Evolutionary conservation across 2,329 filamentous ascomycete genomes (phyloP), one percentile per base, ranked within the genome.

Genomic region (Neonectria magnoliae): DNA sequence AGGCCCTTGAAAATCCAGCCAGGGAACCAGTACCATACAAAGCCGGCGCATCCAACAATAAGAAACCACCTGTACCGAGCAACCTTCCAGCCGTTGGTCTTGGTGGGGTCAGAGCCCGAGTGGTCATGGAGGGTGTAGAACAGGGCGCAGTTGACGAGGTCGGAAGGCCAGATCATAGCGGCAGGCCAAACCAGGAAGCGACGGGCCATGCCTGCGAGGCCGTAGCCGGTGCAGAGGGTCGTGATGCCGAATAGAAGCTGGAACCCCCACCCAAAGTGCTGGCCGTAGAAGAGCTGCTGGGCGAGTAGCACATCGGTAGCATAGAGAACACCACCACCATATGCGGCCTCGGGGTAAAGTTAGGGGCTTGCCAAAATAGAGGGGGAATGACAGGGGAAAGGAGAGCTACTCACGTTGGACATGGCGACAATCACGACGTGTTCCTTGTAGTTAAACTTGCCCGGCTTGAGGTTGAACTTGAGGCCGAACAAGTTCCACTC

Each of bases 1-100:
- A 91, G 79, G 54, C 87, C 88, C 57, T 87, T 87, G 64, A 87
- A 89, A 45, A 91, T 85, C 73, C 86, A 88, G 4, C 87, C 87
- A 0, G 88, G 88, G 70, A 89, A 84, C 84, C 85, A 89, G 70
- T 88, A 88, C 85, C 86, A 85, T 41, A 83, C 74, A 63, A 83
- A 84, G 25, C 85, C 83, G 18, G 78, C 84, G 27, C 78, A 73
- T 68, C 86, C 85, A 38, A 89, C 81, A 68, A 85, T 84, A 60
- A 90, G 73, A 78, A 91, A 91, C 75, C 87, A 87, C 67, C 82
- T 83, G 76, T 90, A 91, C 56, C 88, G 85, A n/a, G 87, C 84
- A 53, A 91, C 83, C 36, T 73, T 82, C 90, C 90, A 92, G 47
- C 90, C 89, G 70, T 82, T 84, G 25, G 82, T 82, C 58, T 83